Base-by-base conservation (phyloP, 306 rosid species). In the Cicer bijugum region DNA sequence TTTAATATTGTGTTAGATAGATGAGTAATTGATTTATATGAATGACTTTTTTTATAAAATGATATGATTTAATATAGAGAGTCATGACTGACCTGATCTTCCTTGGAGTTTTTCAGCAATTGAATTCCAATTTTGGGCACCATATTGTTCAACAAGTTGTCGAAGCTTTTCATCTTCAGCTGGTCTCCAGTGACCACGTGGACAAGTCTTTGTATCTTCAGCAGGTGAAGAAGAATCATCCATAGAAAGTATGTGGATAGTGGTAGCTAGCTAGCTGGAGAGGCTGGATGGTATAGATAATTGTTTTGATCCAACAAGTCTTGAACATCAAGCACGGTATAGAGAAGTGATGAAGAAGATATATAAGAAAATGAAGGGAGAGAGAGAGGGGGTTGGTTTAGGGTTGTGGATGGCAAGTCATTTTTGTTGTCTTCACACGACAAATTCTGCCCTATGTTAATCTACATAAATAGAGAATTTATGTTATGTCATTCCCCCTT, bases 351-450 rank as follows among this genome's bases (percentile, higher is more conserved):
- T 52, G 39, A 82, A 60, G 69, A 87, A 89, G 88, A 85, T 83
- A 84, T 85, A 87, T 89, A 82, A 67, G 82, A 78, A 83, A 78
- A 84, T 81, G 84, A 80, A 61, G 77, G 48, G 62, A 59, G 63
- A 61, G 77, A 40, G 62, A 59, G 63, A 23, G 75, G 77, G 86
- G 94, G 93, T 91, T 88, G 90, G 96, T 93, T 88, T 86, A 84
- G 97, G 96, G 91, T 82, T 94, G 85, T 89, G 92, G 98, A 94
- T 94, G 96, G 84, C 62, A 89, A 84, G 98, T 94, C 98, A 83
- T 92, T 94, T 91, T 94, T 94, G 97, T 94, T 91, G 96, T 89
- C 88, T 94, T 94, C 90, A 82, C 98, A 91, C 92, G 98, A 91
- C 91, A 88, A 64, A 82, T 80, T 82, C 37, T 67, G 78, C 76